These are phyloP conservation scores for Diaporthe australafricana DNA, from an alignment of 2,329 filamentous ascomycete genomes.

Conservation along the genomic window DNA sequence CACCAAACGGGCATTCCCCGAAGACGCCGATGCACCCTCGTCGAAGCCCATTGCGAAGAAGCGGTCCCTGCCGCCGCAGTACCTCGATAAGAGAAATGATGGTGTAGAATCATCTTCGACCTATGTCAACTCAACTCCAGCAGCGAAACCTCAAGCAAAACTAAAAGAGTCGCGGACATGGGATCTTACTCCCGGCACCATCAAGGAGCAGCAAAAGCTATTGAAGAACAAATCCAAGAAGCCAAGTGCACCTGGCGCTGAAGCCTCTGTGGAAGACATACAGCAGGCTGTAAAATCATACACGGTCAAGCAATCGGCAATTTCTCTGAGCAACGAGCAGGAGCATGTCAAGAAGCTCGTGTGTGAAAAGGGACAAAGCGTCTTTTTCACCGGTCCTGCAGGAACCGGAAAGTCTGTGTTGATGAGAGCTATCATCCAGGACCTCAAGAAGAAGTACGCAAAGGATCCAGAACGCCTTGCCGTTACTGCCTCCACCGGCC, in stretches of 20 bases:
- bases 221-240: conserved; percentile 73
- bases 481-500: conserved; percentile 93
- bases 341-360: conserved; percentile 86
- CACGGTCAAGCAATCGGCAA: conserved; percentile 58
- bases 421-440: conserved; percentile 89
- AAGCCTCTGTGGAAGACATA: conserved; percentile 58
- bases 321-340: conserved; percentile 89
- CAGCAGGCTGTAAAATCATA: conserved; percentile 54
- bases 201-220: conserved; percentile 83
- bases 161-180: conserved; percentile 61
- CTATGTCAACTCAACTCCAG: conserved; percentile 41
- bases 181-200: conserved; percentile 79
- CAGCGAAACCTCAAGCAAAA: conserved; percentile 49
- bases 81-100: conserved; percentile 46
- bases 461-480: conserved; percentile 87
- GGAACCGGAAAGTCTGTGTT: conserved; percentile 97
- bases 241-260: conserved; percentile 53
- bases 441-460: conserved; percentile 80
- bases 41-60: conserved; percentile 64
- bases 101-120: conserved; percentile 44
- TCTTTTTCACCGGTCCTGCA: conserved; percentile 98
- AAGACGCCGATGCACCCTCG: conserved; percentile 45
- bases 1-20: conserved; percentile 56
- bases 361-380: conserved; percentile 82
- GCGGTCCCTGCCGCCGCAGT: conserved; percentile 71